phyloP scores from a whole-genome alignment of 225 moss, liverwort and hornwort species.

The Anthoceros angustus region DNA sequence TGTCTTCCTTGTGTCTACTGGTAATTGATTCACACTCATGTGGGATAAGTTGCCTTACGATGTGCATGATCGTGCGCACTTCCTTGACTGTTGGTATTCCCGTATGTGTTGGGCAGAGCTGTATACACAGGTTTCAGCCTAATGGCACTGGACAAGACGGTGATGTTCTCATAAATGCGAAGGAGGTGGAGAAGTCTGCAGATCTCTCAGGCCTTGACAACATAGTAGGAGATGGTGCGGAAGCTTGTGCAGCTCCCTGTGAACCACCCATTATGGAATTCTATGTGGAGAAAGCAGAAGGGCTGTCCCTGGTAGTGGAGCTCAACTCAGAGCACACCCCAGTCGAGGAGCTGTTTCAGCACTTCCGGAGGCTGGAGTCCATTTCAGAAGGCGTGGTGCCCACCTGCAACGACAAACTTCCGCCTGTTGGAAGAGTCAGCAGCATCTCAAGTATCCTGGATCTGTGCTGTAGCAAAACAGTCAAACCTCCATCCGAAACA shows the following conservation, averaged over 20 bases:
- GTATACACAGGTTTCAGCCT: no score
- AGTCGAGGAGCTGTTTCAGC: neutral
- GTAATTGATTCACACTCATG: no score
- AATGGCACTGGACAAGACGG: no score
- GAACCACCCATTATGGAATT: neutral
- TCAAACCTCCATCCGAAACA: neutral
- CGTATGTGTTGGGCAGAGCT: no score
- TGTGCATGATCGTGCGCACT: no score
- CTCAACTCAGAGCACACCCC: neutral
- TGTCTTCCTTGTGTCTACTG: neutral
- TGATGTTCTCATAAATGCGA: no score
- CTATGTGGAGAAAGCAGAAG: neutral
- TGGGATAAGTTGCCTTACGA: no score
- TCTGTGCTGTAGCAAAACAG: neutral
- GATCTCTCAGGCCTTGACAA: no score
- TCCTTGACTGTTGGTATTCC: no score
- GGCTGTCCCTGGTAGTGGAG: neutral
- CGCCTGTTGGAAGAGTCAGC: neutral
- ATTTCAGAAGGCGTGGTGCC: neutral
- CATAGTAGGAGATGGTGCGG: no score
- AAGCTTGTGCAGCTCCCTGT: neutral
- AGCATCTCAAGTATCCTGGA: neutral
- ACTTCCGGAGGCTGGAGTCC: neutral
- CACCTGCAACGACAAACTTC: neutral
- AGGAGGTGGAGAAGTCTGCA: no score